Evolutionary conservation across 2,329 filamentous ascomycete genomes (phyloP).

Genomic region (Cladosporium sp.): DNA sequence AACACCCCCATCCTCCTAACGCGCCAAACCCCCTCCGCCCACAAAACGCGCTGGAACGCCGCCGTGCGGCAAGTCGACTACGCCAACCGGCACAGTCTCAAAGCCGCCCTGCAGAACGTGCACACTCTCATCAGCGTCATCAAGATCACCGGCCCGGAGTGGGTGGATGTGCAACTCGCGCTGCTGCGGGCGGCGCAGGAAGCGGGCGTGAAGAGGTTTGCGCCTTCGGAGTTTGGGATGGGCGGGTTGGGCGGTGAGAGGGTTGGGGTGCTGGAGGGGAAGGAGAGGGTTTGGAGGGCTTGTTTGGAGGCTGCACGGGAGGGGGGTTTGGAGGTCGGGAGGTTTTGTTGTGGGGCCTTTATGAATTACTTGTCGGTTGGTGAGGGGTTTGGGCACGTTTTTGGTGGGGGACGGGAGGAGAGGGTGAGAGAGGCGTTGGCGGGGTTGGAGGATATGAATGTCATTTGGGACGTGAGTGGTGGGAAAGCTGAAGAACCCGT

Average conservation of each 20-base stretch:
- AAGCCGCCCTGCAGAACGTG: conserved; percentile 21
- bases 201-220: conserved; percentile 56
- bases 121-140: conserved; percentile 30
- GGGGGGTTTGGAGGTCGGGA: conserved; percentile 23
- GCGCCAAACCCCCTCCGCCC: conserved; percentile 19
- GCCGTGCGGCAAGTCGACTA: conserved; percentile 26
- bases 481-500: conserved; percentile 46
- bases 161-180: conserved; percentile 37
- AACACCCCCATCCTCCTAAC: conserved; percentile 25
- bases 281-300: conserved; percentile 23
- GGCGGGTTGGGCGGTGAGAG: conserved; percentile 16
- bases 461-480: conserved; percentile 42
- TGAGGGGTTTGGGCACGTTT: conserved; percentile 18
- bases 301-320: background rate
- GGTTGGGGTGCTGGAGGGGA: conserved; percentile 22
- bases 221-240: conserved; percentile 53
- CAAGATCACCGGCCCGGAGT: conserved; percentile 16
- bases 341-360: conserved; percentile 26
- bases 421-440: conserved; percentile 28
- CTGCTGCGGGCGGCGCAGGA: conserved; percentile 55
- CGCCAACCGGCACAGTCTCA: conserved; percentile 20
- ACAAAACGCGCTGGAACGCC: conserved; percentile 16
- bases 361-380: conserved; percentile 26
- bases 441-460: conserved; percentile 33
- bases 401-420: conserved; percentile 17